phyloP scores from a whole-genome alignment of 768 basidiomycete genomes.

The Kwoniella bestiolae region DNA sequence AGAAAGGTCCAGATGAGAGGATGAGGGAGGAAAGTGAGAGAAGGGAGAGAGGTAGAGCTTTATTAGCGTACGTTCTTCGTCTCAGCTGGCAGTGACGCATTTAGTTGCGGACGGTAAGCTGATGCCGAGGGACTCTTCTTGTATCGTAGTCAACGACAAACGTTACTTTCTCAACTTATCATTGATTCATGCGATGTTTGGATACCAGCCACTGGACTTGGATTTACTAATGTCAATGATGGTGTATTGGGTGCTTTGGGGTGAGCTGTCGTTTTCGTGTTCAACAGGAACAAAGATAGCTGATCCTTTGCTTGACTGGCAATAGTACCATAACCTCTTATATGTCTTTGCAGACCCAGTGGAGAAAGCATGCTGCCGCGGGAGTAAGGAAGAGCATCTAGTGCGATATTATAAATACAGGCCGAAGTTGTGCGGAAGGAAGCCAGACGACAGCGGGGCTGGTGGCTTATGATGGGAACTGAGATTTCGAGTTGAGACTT shows the following conservation, averaged over 20 bases:
- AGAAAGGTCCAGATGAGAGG: conserved; percentile 47
- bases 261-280: conserved; percentile 60
- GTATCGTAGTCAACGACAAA: conserved; percentile 62
- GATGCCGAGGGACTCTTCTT: neutral
- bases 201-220: conserved; percentile 83
- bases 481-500: neutral
- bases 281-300: neutral
- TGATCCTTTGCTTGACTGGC: conserved; percentile 12
- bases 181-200: conserved; percentile 85
- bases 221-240: conserved; percentile 76
- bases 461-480: too few relatives aligned
- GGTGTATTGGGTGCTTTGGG: conserved; percentile 83
- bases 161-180: conserved; percentile 75
- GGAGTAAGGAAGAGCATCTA: conserved; percentile 28
- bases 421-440: too few relatives aligned
- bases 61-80: conserved; percentile 57
- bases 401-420: neutral
- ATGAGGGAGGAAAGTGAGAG: conserved; percentile 66
- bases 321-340: conserved; percentile 52
- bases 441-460: too few relatives aligned
- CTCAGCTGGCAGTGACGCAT: conserved; percentile 50
- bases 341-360: conserved; percentile 53
- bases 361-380: conserved; percentile 50
- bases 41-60: conserved; percentile 67
- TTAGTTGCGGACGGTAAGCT: conserved; percentile 37